Evolutionary conservation across 2,329 filamentous ascomycete genomes (phyloP).

Genomic region (Dactylellina haptotyla): DNA sequence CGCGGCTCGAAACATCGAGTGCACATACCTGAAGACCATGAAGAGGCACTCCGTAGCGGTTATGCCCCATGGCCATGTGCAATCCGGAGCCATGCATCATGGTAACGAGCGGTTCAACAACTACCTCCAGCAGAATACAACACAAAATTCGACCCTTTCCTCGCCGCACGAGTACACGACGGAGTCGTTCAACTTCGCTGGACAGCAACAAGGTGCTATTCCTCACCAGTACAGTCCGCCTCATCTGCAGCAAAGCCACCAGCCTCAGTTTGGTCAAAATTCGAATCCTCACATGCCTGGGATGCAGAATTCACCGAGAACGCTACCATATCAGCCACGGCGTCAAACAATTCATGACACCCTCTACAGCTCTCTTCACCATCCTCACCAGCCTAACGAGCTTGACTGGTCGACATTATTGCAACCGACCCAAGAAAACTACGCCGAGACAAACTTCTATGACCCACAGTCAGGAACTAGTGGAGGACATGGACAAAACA

Average conservation of each 20-base stretch:
- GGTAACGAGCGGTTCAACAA: conserved; percentile 38
- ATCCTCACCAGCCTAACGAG: conserved; percentile 37
- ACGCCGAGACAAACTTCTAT: conserved; percentile 52
- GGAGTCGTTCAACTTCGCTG: conserved; percentile 47
- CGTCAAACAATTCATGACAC: conserved; percentile 50
- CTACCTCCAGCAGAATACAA: conserved; percentile 44
- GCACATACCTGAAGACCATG: conserved; percentile 56
- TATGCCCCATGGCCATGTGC: conserved; percentile 47
- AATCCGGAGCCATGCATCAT: conserved; percentile 30
- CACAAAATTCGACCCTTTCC: conserved; percentile 43
- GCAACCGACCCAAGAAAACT: conserved; percentile 49
- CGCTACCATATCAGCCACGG: conserved; percentile 42
- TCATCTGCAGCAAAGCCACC: conserved; percentile 44
- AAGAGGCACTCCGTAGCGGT: conserved; percentile 50
- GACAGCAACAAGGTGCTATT: conserved; percentile 31
- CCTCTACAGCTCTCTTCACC: conserved; percentile 45
- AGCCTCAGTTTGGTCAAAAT: conserved; percentile 39
- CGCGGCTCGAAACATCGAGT: conserved; percentile 54
- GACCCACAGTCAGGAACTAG: conserved; percentile 52
- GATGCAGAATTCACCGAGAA: conserved; percentile 49
- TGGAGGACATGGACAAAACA: conserved; percentile 51
- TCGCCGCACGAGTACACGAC: conserved; percentile 51
- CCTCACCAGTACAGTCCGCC: conserved; percentile 38
- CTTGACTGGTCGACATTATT: conserved; percentile 48
- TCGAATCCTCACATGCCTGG: conserved; percentile 48